Conservation (phyloP, 345 rosid species). For the Rhizophora apiculata region DNA sequence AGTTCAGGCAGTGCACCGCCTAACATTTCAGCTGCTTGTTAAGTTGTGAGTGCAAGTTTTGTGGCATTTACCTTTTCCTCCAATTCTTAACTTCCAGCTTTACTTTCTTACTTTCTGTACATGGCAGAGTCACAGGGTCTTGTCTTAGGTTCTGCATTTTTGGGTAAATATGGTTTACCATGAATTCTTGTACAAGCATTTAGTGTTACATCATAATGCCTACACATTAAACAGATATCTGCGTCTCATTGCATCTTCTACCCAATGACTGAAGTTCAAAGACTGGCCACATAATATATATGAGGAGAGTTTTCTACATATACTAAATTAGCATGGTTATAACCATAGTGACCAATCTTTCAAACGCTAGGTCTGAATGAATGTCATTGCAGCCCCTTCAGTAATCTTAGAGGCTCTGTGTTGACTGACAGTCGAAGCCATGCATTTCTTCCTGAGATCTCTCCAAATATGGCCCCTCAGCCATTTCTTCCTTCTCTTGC, state of each 20-base stretch:
- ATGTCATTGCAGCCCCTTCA: slow-evolving; percentile 28
- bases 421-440: slow-evolving; percentile 21
- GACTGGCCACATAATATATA: background rate
- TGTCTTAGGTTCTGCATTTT: background rate
- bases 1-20: background rate
- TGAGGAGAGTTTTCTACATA: too few relatives aligned
- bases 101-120: background rate
- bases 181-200: too few relatives aligned
- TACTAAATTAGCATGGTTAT: background rate
- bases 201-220: too few relatives aligned
- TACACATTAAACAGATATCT: too few relatives aligned
- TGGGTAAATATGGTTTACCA: too few relatives aligned
- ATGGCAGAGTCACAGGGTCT: background rate
- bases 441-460: slow-evolving; percentile 56
- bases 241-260: too few relatives aligned
- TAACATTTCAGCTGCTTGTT: background rate
- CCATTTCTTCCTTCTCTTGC: slow-evolving; percentile 90
- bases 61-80: background rate
- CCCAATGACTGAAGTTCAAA: background rate
- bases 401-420: slow-evolving; percentile 15
- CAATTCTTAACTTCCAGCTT: background rate
- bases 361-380: slow-evolving; percentile 47
- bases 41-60: background rate
- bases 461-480: slow-evolving; percentile 70
- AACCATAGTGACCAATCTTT: background rate